Evolutionary conservation across 2,329 filamentous ascomycete species (phyloP).

Genomic region (Trichoderma cornu-damae): DNA sequence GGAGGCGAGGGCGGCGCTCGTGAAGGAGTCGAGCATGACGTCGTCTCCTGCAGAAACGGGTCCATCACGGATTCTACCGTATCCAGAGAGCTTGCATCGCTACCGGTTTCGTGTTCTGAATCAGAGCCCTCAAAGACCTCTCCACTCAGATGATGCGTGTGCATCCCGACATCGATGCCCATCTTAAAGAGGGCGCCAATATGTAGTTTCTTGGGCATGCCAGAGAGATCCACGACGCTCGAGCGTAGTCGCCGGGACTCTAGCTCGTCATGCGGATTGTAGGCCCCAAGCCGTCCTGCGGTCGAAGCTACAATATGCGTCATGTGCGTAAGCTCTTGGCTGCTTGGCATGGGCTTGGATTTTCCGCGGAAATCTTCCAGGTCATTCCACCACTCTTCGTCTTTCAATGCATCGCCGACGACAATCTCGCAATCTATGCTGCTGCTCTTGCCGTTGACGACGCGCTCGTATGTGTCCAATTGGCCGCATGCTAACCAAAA

Average conservation of each 20-base stretch:
- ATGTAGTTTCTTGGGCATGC: conserved; percentile 57
- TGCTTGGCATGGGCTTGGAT: conserved; percentile 35
- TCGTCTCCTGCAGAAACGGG: background rate
- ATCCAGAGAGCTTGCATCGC: conserved; percentile 30
- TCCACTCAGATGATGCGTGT: conserved; percentile 64
- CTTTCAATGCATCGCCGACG: conserved; percentile 61
- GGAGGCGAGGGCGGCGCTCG: conserved; percentile 25
- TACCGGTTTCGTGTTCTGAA: conserved; percentile 30
- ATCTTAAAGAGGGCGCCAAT: conserved; percentile 49
- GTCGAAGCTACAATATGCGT: conserved; percentile 42
- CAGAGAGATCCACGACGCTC: conserved; percentile 55
- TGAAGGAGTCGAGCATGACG: conserved; percentile 13
- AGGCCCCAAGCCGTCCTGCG: conserved; percentile 39
- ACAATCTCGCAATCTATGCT: conserved; percentile 52
- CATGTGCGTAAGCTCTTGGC: conserved; percentile 42
- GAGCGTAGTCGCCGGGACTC: conserved; percentile 33
- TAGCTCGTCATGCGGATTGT: conserved; percentile 38
- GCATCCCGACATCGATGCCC: conserved; percentile 66
- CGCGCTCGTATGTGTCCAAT: conserved; percentile 67
- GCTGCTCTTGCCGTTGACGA: conserved; percentile 64
- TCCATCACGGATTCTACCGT: conserved; percentile 22
- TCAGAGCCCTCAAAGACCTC: conserved; percentile 48
- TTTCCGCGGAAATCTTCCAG: conserved; percentile 53
- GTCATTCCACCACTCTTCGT: conserved; percentile 80
- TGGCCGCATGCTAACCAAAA: conserved; percentile 75